A percentile compares a stretch with the other conserved stretches of the same genome.
Evolutionary conservation across 352 stramenopile species (phyloP).

Genomic region (Phytopythium helicoides): DNA sequence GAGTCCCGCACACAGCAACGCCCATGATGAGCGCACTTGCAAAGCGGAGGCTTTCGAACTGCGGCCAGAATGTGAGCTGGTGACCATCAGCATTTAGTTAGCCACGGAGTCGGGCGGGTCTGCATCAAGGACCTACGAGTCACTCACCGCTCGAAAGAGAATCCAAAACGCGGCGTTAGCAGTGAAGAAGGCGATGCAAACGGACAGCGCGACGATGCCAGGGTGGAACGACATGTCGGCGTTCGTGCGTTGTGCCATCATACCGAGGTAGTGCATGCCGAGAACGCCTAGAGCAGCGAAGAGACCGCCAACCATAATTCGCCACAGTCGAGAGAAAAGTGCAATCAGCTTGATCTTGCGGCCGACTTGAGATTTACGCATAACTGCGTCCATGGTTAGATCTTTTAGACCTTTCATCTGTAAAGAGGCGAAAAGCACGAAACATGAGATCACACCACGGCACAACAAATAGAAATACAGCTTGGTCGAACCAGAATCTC

Average conservation of each 20-base stretch:
- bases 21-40: slow-evolving; percentile 62
- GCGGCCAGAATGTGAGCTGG: slow-evolving; percentile 62
- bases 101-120: not conserved
- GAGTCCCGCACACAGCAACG: slow-evolving; percentile 58
- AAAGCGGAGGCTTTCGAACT: slow-evolving; percentile 43
- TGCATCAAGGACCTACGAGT: not conserved
- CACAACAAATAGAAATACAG: slow-evolving; percentile 11
- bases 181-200: slow-evolving; percentile 50
- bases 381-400: slow-evolving; percentile 37
- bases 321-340: slow-evolving; percentile 53
- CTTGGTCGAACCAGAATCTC: slow-evolving; percentile 40
- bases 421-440: not conserved
- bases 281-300: slow-evolving; percentile 61
- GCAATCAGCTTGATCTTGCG: slow-evolving; percentile 56
- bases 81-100: not conserved
- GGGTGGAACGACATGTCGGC: slow-evolving; percentile 32
- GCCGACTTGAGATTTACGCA: slow-evolving; percentile 44
- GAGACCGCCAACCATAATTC: slow-evolving; percentile 44
- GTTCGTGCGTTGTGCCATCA: slow-evolving; percentile 57
- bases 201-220: slow-evolving; percentile 46
- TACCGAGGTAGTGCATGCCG: slow-evolving; percentile 76
- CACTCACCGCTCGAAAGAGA: slow-evolving; percentile 49
- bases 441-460: not conserved
- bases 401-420: slow-evolving; percentile 40
- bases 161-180: slow-evolving; percentile 70